Percentiles rank a stretch among this genome's conserved stretches.
Conservation (phyloP, 1,284 basidiomycete genomes). For the Apiotrichum gracile region DNA sequence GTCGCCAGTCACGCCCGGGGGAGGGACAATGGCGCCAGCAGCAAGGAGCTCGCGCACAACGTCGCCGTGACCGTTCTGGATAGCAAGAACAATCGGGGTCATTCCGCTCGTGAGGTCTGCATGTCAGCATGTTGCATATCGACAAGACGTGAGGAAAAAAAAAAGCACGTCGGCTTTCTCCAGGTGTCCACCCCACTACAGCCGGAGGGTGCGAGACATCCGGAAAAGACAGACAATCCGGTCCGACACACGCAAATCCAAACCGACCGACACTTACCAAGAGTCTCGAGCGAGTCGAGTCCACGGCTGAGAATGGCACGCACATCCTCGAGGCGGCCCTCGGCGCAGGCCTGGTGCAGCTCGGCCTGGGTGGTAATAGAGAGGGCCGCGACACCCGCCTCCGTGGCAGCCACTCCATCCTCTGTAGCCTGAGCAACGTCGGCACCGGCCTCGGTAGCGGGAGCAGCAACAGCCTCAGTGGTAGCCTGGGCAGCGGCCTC, state of each 20-base stretch:
- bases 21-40: constrained; percentile 46
- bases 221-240: not conserved
- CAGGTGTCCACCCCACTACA: not conserved
- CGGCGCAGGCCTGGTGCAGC: constrained; percentile 38
- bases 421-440: constrained; percentile 2
- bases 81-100: constrained; percentile 47
- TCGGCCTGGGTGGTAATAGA: constrained; percentile 16
- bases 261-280: constrained; percentile 38
- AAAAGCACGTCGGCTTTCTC: not conserved
- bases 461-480: not conserved
- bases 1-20: constrained; percentile 43
- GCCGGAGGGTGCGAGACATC: not conserved
- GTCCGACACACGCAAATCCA: not conserved
- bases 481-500: not conserved
- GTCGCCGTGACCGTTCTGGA: constrained; percentile 42
- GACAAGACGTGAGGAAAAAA: not conserved
- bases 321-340: constrained; percentile 39
- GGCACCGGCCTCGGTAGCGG: not conserved
- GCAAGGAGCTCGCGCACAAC: constrained; percentile 44
- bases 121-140: not conserved
- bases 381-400: constrained; percentile 13
- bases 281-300: constrained; percentile 34
- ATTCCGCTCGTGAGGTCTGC: constrained; percentile 40
- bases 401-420: constrained; percentile 8
- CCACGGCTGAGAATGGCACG: constrained; percentile 31